Base-by-base conservation (phyloP, 345 rosid species). In the Ailanthus altissimus region DNA sequence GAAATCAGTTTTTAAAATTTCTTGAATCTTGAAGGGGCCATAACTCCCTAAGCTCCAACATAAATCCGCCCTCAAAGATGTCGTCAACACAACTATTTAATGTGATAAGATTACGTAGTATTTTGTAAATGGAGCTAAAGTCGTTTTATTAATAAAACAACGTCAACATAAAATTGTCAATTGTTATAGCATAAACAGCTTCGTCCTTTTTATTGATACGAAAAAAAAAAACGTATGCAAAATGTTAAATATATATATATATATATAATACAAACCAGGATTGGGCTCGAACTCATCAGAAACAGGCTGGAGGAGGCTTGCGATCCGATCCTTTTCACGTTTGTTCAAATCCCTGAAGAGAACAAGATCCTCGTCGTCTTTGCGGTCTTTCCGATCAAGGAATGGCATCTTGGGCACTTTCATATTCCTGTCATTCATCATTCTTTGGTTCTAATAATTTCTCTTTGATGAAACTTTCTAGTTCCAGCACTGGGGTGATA, bases 241-340 rank as follows among this genome's bases (percentile, higher is more conserved):
- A n/a, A n/a, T n/a, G n/a, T n/a, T n/a, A n/a, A 12, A 20, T 51
- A 66, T 42, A 9, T 18, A 1, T 1, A 25, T 46, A 23, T 8
- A 42, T 3, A 38, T 15, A 18, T 8, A 10, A 58, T 2, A 8
- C 46, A 2, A 38, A 54, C 67, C 81, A 5, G 50, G 50, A 10
- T 60, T 81, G 5, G 90, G 84, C 78, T 90, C 90, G 10, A 88
- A 87, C 77, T 89, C 91, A 20, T 87, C 87, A 36, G 92, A 88
- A 56, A 86, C 84, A 20, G 94, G 94, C 75, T 79, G 90, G 21
- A 90, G 91, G 73, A 90, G 90, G 81, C 81, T 84, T 59, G 85
- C 77, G 23, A 79, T 18, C 7, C 84, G 78, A 51, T 84, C 88
- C 6, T 84, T 84, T 58, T 83, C 86, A 3, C 90, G 90, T 66